These are phyloP conservation scores for Nematocida sp. DNA, from an alignment of 371 early-diverging fungal species.

Conservation along the genomic window DNA sequence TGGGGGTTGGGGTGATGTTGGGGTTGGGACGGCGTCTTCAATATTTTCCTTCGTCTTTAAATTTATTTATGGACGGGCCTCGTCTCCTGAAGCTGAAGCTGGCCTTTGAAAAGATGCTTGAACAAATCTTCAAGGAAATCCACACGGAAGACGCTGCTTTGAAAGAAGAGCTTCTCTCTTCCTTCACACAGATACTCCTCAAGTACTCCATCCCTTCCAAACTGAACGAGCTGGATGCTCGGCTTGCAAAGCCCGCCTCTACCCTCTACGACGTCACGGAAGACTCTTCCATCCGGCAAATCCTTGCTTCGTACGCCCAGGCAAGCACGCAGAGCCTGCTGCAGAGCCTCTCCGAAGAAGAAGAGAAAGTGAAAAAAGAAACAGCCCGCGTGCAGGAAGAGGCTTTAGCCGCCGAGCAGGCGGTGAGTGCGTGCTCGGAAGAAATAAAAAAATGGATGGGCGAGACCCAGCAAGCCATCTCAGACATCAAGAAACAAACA, in stretches of 20 bases:
- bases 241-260: not conserved
- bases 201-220: conserved; percentile 47
- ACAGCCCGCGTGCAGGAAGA: not conserved
- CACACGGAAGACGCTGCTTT: not conserved
- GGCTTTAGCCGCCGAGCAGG: not conserved
- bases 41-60: too few relatives aligned
- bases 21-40: too few relatives aligned
- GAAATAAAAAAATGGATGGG: conserved; percentile 1
- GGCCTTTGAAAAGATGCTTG: conserved; percentile 41
- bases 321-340: not conserved
- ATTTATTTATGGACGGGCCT: conserved; percentile 38
- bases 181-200: conserved; percentile 40
- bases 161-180: conserved; percentile 37
- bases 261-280: conserved; percentile 29
- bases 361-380: not conserved
- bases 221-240: conserved; percentile 29
- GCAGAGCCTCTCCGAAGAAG: not conserved
- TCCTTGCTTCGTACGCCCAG: conserved; percentile 21
- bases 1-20: too few relatives aligned
- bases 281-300: not conserved
- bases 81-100: conserved; percentile 29
- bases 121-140: conserved; percentile 23
- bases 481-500: conserved; percentile 37
- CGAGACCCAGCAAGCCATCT: not conserved
- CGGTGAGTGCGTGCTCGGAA: not conserved